These are phyloP conservation scores for Lentinula sp. DNA, from an alignment of 768 basidiomycete genomes.

Conservation along the genomic window DNA sequence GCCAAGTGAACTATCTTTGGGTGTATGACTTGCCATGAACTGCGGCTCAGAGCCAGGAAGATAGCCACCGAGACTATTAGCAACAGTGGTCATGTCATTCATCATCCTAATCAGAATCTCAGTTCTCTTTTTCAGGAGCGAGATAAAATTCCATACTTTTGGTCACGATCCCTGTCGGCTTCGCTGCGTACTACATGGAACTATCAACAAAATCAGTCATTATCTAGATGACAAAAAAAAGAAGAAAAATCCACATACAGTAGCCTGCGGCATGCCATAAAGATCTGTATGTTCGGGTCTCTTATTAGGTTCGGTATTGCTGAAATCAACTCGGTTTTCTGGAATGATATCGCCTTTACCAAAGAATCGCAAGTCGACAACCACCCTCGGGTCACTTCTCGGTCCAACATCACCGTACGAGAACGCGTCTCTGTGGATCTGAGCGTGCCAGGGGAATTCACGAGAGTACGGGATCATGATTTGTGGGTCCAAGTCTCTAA, in stretches of 20 bases:
- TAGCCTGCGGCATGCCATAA: constrained; percentile 29
- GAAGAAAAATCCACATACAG: constrained; percentile 14
- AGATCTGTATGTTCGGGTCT: constrained; percentile 13
- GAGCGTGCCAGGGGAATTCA: constrained; percentile 23
- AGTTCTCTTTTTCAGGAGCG: not conserved
- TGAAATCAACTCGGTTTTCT: constrained; percentile 8
- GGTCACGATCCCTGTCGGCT: not conserved
- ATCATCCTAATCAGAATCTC: constrained; percentile 10
- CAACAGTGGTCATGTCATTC: constrained; percentile 21
- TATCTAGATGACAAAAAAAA: not conserved
- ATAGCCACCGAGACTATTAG: constrained; percentile 23
- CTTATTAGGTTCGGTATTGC: constrained; percentile 10
- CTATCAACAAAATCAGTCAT: not conserved
- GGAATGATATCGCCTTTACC: constrained; percentile 12
- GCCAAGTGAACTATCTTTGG: constrained; percentile 9
- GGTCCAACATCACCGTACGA: constrained; percentile 25
- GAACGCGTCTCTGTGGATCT: constrained; percentile 31
- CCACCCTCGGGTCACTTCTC: constrained; percentile 21
- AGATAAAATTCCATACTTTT: constrained; percentile 4
- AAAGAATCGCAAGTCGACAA: constrained; percentile 26
- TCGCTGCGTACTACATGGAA: not conserved
- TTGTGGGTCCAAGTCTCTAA: not conserved
- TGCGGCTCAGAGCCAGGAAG: constrained; percentile 26
- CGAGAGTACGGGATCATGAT: not conserved
- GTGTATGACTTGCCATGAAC: constrained; percentile 16